phyloP scores from a whole-genome alignment of 768 basidiomycete species.

The Rhodotorula diobovata region DNA sequence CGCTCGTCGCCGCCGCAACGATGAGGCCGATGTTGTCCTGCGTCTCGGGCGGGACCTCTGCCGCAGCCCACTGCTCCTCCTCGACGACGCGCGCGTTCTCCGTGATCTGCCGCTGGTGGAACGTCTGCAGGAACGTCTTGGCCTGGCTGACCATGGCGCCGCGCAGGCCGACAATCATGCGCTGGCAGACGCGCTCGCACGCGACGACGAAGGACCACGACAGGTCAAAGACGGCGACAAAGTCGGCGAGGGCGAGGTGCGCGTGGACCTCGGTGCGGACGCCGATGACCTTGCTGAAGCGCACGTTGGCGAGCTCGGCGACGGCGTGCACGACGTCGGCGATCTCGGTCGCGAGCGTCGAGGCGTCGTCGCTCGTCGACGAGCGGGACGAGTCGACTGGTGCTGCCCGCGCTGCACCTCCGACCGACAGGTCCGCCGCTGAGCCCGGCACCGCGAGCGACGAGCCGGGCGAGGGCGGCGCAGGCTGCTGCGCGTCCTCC shows the following conservation, averaged over 20 bases:
- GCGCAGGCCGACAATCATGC: constrained; percentile 89
- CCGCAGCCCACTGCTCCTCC: constrained; percentile 87
- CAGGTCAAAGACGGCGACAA: constrained; percentile 73
- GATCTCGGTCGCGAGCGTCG: constrained; percentile 57
- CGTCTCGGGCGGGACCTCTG: constrained; percentile 62
- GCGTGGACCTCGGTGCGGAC: constrained; percentile 75
- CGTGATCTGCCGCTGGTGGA: constrained; percentile 75
- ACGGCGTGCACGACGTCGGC: constrained; percentile 70
- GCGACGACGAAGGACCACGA: constrained; percentile 85
- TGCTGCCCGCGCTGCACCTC: too few species aligned
- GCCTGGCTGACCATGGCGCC: constrained; percentile 83
- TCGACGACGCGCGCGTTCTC: constrained; percentile 84
- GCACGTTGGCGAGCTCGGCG: constrained; percentile 77
- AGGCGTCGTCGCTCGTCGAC: constrained; percentile 6
- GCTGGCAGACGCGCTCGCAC: constrained; percentile 75
- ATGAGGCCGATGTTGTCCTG: constrained; percentile 71
- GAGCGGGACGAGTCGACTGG: neutral
- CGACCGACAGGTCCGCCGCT: neutral
- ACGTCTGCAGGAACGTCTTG: constrained; percentile 76
- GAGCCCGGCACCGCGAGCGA: constrained; percentile 20
- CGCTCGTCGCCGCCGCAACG: constrained; percentile 64
- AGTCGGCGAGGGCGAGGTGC: constrained; percentile 64
- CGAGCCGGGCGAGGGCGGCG: neutral
- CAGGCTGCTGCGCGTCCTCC: too few species aligned
- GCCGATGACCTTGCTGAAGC: constrained; percentile 71